Conservation (phyloP, 2,329 filamentous ascomycete species). For the Botrytis galanthina region DNA sequence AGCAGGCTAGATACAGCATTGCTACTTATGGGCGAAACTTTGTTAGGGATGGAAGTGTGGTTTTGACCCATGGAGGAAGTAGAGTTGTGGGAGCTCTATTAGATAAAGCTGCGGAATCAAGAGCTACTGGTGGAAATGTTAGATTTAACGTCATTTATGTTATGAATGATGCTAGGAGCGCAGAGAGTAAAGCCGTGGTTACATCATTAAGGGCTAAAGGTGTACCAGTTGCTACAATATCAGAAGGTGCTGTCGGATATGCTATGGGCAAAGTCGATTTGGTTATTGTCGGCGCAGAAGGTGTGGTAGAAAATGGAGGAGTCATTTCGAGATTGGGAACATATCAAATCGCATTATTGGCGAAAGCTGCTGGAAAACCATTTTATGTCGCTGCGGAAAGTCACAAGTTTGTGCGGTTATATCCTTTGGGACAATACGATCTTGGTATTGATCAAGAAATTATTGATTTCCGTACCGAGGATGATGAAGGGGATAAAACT, state of each 20-base stretch:
- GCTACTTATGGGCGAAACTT: slow-evolving; percentile 76
- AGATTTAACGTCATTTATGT: slow-evolving; percentile 85
- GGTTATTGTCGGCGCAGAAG: slow-evolving; percentile 71
- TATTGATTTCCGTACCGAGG: slow-evolving; percentile 66
- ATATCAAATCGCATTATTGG: slow-evolving; percentile 81
- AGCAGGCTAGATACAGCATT: slow-evolving; percentile 79
- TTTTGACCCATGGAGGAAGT: slow-evolving; percentile 89
- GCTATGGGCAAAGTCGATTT: slow-evolving; percentile 71
- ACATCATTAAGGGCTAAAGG: slow-evolving; percentile 67
- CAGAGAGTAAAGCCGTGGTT: slow-evolving; percentile 71
- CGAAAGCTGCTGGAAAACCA: slow-evolving; percentile 62
- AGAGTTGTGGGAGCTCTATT: slow-evolving; percentile 79
- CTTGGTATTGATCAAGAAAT: slow-evolving; percentile 77
- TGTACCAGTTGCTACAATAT: slow-evolving; percentile 80
- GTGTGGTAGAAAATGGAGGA: slow-evolving; percentile 90
- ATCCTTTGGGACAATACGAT: slow-evolving; percentile 78
- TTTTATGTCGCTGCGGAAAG: slow-evolving; percentile 93
- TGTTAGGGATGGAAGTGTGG: slow-evolving; percentile 71
- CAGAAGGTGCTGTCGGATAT: slow-evolving; percentile 73
- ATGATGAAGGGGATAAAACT: slow-evolving; percentile 39
- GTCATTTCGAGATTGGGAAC: slow-evolving; percentile 84
- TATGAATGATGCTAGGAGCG: slow-evolving; percentile 51
- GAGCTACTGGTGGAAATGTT: slow-evolving; percentile 51
- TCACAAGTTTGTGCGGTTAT: slow-evolving; percentile 92
- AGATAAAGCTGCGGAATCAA: slow-evolving; percentile 67